These are phyloP conservation scores for Elaeis oleifera DNA, from an alignment of 202 grass and related monocot species.

Conservation along the genomic window DNA sequence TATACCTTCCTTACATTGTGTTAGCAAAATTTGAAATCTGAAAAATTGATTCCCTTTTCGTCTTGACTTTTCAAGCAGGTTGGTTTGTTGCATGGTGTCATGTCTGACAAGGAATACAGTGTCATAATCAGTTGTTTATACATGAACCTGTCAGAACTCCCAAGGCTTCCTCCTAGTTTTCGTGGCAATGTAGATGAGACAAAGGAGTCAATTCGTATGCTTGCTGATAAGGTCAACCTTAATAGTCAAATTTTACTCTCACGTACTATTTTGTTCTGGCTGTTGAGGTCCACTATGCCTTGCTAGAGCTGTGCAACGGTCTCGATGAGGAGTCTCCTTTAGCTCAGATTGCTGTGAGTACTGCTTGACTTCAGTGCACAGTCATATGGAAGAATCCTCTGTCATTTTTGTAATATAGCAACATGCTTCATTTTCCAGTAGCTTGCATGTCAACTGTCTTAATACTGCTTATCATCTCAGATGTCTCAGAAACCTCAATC, in stretches of 20 bases:
- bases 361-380: not conserved
- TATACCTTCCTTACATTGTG: no score
- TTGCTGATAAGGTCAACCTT: slow-evolving; percentile 92
- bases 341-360: slow-evolving; percentile 76
- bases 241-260: slow-evolving; percentile 72
- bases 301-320: slow-evolving; percentile 74
- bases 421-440: no score
- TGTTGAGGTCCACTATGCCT: slow-evolving; percentile 68
- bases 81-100: slow-evolving; percentile 70
- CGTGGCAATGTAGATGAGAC: slow-evolving; percentile 62
- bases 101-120: slow-evolving; percentile 96
- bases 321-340: slow-evolving; percentile 70
- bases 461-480: no score
- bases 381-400: no score
- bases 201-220: slow-evolving; percentile 81
- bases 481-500: no score
- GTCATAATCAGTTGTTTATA: slow-evolving; percentile 80
- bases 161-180: slow-evolving; percentile 85
- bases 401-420: no score
- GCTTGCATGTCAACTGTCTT: no score
- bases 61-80: slow-evolving; percentile 41
- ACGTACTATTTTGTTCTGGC: slow-evolving; percentile 58
- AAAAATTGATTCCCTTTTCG: no score
- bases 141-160: slow-evolving; percentile 73
- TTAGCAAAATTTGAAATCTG: no score